phyloP scores from a whole-genome alignment of 192 early-diverging fungal genomes.

The Coemansia sp. region DNA sequence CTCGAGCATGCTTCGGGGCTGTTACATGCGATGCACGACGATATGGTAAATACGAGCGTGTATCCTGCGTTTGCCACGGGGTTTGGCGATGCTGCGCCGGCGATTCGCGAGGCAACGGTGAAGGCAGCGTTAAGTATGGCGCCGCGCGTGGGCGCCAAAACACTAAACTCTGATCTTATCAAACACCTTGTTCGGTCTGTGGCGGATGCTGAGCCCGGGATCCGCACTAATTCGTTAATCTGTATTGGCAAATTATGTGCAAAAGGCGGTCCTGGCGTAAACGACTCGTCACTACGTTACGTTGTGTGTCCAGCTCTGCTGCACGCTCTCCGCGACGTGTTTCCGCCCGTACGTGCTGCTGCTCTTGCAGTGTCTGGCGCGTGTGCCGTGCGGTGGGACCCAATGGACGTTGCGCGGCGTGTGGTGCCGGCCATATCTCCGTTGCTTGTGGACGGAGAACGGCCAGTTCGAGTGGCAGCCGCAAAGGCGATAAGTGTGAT shows the following conservation, averaged over 20 bases:
- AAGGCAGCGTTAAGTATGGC: constrained; percentile 78
- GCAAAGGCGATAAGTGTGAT: constrained; percentile 72
- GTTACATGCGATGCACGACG: constrained; percentile 66
- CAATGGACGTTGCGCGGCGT: constrained; percentile 66
- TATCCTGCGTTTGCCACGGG: constrained; percentile 86
- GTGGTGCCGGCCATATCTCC: constrained; percentile 72
- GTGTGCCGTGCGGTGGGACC: constrained; percentile 63
- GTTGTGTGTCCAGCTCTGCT: constrained; percentile 82
- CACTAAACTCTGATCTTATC: constrained; percentile 73
- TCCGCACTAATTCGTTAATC: constrained; percentile 94
- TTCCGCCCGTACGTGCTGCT: constrained; percentile 83
- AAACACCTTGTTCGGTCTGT: constrained; percentile 87
- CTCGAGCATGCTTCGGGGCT: constrained; percentile 78
- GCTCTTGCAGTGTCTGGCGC: constrained; percentile 76
- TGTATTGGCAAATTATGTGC: constrained; percentile 91
- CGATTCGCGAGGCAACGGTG: constrained; percentile 89
- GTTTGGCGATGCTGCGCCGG: constrained; percentile 81
- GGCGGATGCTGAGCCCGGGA: constrained; percentile 89
- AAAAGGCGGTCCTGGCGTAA: constrained; percentile 57
- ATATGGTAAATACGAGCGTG: constrained; percentile 75
- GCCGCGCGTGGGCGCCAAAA: constrained; percentile 59
- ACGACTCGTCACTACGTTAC: constrained; percentile 70
- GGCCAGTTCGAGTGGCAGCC: constrained; percentile 79
- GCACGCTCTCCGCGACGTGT: constrained; percentile 80
- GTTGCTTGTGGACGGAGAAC: constrained; percentile 42